Conservation (phyloP, 176 grass and related monocot genomes). For the Triticum timopheevii region DNA sequence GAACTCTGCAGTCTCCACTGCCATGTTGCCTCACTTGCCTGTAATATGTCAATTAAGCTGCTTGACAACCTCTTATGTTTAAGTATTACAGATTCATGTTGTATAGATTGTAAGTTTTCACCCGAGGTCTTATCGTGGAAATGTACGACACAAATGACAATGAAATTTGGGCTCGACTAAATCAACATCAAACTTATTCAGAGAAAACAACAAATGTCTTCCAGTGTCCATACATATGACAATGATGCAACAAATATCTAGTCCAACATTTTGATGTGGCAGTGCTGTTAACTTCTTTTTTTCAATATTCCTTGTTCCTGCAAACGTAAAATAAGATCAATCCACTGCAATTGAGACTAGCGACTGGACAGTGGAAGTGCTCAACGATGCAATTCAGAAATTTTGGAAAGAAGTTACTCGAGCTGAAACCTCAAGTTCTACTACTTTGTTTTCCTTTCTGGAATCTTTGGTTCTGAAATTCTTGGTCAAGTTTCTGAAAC, state of each 20-base stretch:
- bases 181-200: background rate
- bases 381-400: background rate
- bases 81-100: background rate
- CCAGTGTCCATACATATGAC: background rate
- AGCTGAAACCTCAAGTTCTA: background rate
- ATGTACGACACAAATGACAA: no score
- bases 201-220: no score
- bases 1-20: background rate
- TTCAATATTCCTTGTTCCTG: background rate
- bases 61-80: background rate
- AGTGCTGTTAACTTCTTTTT: background rate
- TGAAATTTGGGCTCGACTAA: background rate
- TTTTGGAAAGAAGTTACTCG: constrained; percentile 24
- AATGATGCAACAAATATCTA: background rate
- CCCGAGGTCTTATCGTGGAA: background rate
- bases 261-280: background rate
- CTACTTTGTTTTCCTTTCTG: background rate
- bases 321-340: background rate
- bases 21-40: background rate
- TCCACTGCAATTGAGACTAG: background rate
- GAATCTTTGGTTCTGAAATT: background rate
- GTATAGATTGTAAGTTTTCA: background rate
- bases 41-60: background rate
- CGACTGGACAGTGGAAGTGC: background rate
- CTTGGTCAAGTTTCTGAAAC: background rate